A percentile compares a stretch with the other conserved stretches of the same genome.
Evolutionary conservation across 805 yeast genomes (phyloP).

Genomic region (Komagataella pseudopastoris): DNA sequence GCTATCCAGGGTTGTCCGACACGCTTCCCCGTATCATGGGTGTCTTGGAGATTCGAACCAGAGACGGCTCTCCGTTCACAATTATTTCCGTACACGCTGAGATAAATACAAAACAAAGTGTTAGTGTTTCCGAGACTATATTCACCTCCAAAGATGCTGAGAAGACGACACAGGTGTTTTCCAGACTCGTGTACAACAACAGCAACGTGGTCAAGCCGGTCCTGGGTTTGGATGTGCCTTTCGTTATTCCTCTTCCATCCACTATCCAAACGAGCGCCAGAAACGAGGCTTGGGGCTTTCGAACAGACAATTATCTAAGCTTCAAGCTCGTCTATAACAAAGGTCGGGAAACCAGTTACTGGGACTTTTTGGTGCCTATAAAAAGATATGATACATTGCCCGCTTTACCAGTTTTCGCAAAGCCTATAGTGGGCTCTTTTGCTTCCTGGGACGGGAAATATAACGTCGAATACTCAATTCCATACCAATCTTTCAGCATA

Average conservation of each 20-base stretch:
- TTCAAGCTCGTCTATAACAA: background rate
- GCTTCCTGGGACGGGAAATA: background rate
- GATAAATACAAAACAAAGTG: background rate
- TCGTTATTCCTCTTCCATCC: slow-evolving; percentile 1
- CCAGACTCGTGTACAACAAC: background rate
- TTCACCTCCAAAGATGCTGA: background rate
- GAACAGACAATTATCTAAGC: background rate
- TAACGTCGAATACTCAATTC: slow-evolving; percentile 1
- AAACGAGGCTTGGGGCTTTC: background rate
- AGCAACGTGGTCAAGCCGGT: background rate
- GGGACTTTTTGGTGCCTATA: background rate
- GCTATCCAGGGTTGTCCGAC: slow-evolving; percentile 2
- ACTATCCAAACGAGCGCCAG: background rate
- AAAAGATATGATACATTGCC: slow-evolving; percentile 2
- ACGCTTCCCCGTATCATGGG: slow-evolving; percentile 1
- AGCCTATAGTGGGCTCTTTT: background rate
- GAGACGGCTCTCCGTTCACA: slow-evolving; percentile 1
- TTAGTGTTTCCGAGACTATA: background rate
- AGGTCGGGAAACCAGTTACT: background rate
- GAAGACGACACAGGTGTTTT: background rate
- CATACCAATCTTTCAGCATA: background rate
- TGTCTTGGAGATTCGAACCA: slow-evolving; percentile 1
- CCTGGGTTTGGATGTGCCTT: slow-evolving; percentile 1
- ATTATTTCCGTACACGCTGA: background rate
- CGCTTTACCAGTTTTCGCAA: background rate